These are phyloP conservation scores for Arthrinium phaeospermum DNA, from an alignment of 2,329 filamentous ascomycete species.

Conservation along the genomic window DNA sequence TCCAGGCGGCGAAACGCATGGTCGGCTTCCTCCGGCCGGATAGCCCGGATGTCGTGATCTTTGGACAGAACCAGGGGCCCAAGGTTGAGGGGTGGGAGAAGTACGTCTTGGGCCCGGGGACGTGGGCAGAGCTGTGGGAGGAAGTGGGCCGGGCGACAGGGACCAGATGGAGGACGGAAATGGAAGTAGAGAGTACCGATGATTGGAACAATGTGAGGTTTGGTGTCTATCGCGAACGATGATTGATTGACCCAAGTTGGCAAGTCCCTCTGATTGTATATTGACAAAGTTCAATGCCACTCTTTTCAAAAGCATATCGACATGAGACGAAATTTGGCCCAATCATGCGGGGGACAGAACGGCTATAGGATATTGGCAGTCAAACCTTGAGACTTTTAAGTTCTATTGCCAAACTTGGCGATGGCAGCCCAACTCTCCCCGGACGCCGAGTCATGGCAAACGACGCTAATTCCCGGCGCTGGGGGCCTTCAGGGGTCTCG, in stretches of 20 bases:
- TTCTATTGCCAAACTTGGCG: neutral
- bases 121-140: conserved; percentile 60
- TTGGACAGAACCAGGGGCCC: conserved; percentile 47
- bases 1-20: conserved; percentile 50
- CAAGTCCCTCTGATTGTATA: too few species aligned
- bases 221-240: neutral
- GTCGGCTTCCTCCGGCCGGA: conserved; percentile 52
- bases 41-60: conserved; percentile 52
- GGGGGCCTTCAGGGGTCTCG: neutral
- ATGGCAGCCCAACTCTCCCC: neutral
- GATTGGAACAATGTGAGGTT: conserved; percentile 9
- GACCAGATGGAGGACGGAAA: conserved; percentile 55
- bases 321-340: neutral
- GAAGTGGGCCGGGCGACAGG: conserved; percentile 55
- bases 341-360: neutral
- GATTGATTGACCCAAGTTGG: neutral
- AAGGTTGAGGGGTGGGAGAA: conserved; percentile 50
- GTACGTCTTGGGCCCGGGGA: conserved; percentile 55
- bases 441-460: neutral
- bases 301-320: neutral
- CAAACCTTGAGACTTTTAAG: neutral
- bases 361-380: neutral
- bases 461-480: neutral
- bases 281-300: neutral
- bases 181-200: conserved; percentile 35